phyloP scores from a whole-genome alignment of 208 protist species.

The Leishmania gerbilli region DNA sequence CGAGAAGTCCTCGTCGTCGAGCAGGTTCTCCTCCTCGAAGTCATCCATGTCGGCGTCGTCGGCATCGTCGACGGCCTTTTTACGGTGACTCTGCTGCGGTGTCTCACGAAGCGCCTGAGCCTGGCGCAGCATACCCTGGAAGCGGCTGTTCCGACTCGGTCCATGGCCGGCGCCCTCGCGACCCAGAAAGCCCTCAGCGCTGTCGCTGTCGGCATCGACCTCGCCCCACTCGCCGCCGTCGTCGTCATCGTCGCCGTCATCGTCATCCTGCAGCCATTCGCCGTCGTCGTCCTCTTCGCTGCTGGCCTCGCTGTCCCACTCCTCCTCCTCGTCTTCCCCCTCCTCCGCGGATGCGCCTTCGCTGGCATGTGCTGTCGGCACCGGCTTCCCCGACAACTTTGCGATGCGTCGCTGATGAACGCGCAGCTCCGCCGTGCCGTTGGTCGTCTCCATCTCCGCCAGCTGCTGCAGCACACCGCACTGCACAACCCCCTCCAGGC shows the following conservation, averaged over 20 bases:
- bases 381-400: slow-evolving; percentile 19
- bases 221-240: slow-evolving; percentile 34
- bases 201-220: slow-evolving; percentile 25
- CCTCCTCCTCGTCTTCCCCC: slow-evolving; percentile 32
- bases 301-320: slow-evolving; percentile 45
- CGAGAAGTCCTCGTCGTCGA: slow-evolving; percentile 76
- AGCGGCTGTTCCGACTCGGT: slow-evolving; percentile 25
- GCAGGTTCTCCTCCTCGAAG: slow-evolving; percentile 66
- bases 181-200: slow-evolving; percentile 32
- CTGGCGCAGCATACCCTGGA: slow-evolving; percentile 46
- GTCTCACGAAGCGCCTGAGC: slow-evolving; percentile 40
- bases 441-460: slow-evolving; percentile 36
- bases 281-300: slow-evolving; percentile 51
- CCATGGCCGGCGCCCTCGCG: slow-evolving; percentile 15
- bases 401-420: slow-evolving; percentile 29
- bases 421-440: slow-evolving; percentile 34
- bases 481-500: slow-evolving; percentile 46
- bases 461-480: slow-evolving; percentile 49
- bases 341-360: slow-evolving; percentile 19
- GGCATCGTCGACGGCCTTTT: background rate
- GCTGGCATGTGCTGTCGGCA: slow-evolving; percentile 7
- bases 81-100: slow-evolving; percentile 3
- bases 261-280: slow-evolving; percentile 31
- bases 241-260: slow-evolving; percentile 31
- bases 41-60: slow-evolving; percentile 38